Evolutionary conservation across 495 filamentous ascomycete species (phyloP).

Genomic region (Aspergillus funiculosus): DNA sequence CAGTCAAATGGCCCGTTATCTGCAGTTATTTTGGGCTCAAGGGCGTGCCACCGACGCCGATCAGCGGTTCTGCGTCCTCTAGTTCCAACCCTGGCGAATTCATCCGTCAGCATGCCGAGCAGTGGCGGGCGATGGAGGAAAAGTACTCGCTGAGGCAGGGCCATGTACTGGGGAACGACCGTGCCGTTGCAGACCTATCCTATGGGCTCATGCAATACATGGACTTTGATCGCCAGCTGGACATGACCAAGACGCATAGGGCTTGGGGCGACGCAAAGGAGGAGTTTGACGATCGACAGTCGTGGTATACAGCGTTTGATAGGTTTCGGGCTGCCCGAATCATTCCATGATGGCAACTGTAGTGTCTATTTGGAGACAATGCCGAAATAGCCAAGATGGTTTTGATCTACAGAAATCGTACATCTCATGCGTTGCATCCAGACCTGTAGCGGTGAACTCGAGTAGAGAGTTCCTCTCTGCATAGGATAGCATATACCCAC

Average conservation of each 20-base stretch:
- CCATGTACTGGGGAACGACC: not conserved
- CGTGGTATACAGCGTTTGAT: conserved; percentile 10
- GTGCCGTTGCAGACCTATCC: not conserved
- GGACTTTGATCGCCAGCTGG: conserved; percentile 11
- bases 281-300: conserved; percentile 2
- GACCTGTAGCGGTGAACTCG: too few relatives aligned
- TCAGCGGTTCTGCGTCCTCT: not conserved
- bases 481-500: too few relatives aligned
- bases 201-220: conserved; percentile 5
- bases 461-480: too few relatives aligned
- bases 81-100: conserved; percentile 31
- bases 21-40: conserved; percentile 31
- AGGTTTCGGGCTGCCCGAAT: conserved; percentile 4
- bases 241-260: conserved; percentile 11
- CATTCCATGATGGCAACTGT: conserved; percentile 12
- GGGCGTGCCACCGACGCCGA: conserved; percentile 19
- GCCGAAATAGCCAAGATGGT: too few relatives aligned
- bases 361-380: too few relatives aligned
- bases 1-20: conserved; percentile 29
- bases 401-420: too few relatives aligned
- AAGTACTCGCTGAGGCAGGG: conserved; percentile 4
- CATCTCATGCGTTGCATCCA: too few relatives aligned
- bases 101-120: conserved; percentile 2
- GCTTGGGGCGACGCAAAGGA: conserved; percentile 10
- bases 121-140: conserved; percentile 9